These are phyloP conservation scores for Lactarius tabidus DNA, from an alignment of 768 basidiomycete genomes.

Conservation along the genomic window DNA sequence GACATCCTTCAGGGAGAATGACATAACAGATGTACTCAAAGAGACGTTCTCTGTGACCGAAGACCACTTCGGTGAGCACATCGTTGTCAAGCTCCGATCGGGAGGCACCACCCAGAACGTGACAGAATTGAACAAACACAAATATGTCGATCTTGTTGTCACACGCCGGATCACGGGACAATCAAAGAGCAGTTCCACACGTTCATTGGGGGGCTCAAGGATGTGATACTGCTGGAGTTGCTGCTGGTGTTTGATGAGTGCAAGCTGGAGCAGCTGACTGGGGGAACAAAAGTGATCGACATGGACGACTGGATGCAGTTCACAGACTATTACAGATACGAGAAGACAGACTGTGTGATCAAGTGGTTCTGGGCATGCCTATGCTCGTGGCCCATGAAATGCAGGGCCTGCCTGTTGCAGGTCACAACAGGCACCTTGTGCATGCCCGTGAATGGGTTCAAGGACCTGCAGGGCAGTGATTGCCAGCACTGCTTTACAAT, in stretches of 20 bases:
- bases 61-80: constrained; percentile 70
- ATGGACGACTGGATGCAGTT: constrained; percentile 90
- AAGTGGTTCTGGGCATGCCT: constrained; percentile 97
- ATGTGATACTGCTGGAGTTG: constrained; percentile 78
- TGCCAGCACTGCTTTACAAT: constrained; percentile 92
- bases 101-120: constrained; percentile 58
- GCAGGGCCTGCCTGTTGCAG: constrained; percentile 81
- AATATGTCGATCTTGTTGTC: constrained; percentile 74
- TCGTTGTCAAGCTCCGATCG: constrained; percentile 61
- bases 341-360: constrained; percentile 82
- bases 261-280: constrained; percentile 84
- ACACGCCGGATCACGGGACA: constrained; percentile 79
- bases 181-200: constrained; percentile 81
- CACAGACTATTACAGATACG: constrained; percentile 87
- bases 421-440: constrained; percentile 87
- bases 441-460: constrained; percentile 90
- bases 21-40: constrained; percentile 70
- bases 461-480: constrained; percentile 90
- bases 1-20: constrained; percentile 54
- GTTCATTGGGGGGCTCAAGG: constrained; percentile 81
- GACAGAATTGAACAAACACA: constrained; percentile 72
- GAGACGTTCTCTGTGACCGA: constrained; percentile 70
- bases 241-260: constrained; percentile 89
- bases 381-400: constrained; percentile 84
- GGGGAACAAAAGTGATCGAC: constrained; percentile 62